These are phyloP conservation scores for Lonicera japonica DNA, from an alignment of 129 eudicot species.

Conservation along the genomic window DNA sequence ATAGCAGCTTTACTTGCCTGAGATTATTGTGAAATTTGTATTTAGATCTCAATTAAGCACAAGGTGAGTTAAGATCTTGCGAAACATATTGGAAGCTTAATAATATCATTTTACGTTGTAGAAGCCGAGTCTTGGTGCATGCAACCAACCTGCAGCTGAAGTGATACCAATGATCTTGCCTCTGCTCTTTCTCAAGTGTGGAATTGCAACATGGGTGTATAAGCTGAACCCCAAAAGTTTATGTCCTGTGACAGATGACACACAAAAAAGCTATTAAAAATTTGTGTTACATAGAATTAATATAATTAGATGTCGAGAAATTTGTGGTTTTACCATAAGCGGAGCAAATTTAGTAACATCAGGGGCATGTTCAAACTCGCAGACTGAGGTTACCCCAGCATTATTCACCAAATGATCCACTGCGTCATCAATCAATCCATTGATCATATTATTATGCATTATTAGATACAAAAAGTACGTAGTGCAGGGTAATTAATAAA, in stretches of 20 bases:
- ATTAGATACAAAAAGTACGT: too few relatives aligned
- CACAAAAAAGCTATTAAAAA: background rate
- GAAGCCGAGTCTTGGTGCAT: conserved; percentile 38
- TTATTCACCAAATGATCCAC: conserved; percentile 77
- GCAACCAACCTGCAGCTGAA: conserved; percentile 56
- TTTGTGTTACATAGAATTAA: background rate
- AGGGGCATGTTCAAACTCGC: conserved; percentile 42
- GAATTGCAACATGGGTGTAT: conserved; percentile 51
- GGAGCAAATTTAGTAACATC: conserved; percentile 34
- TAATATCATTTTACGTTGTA: conserved; percentile 33
- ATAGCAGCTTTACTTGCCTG: conserved; percentile 80
- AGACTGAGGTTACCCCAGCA: conserved; percentile 35
- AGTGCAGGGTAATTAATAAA: too few relatives aligned
- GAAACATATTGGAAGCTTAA: background rate
- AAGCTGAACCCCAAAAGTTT: conserved; percentile 75
- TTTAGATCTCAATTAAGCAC: background rate
- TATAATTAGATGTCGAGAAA: background rate
- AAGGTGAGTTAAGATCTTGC: background rate
- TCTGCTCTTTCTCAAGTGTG: conserved; percentile 47
- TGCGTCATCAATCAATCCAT: conserved; percentile 14
- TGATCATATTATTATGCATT: too few relatives aligned
- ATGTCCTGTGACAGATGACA: conserved; percentile 22
- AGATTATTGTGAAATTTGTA: background rate
- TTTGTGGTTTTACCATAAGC: conserved; percentile 39
- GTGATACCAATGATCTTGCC: conserved; percentile 55